Base-by-base conservation (phyloP, 2,329 filamentous ascomycete species). In the Cladosporium velox region DNA sequence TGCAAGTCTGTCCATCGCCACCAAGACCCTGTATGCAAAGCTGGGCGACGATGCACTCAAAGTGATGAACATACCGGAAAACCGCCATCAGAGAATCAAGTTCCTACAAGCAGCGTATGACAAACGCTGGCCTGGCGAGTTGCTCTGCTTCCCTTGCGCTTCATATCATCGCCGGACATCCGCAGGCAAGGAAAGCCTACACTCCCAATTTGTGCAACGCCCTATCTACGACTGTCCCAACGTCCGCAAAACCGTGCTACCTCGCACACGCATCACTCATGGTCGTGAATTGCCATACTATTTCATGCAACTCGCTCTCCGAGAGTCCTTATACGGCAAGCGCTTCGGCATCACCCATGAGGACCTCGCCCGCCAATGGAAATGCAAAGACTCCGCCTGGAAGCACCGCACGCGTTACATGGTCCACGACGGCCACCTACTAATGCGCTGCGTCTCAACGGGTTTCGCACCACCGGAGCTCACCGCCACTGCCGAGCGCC, bases 71-170 rank as follows among this genome's bases (percentile, higher is more conserved):
- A 64, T 72, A 10, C 79, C 82, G 3, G 73, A 80, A 7, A 83
- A 87, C 69, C 75, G 75, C 54, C 69, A 78, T 5, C 74, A 84
- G 66, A 83, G 82, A 60, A 77, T 82, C 55, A 75, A 81, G 4
- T 87, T 88, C 71, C 78, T 89, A 5, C 72, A 59, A 35, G 24
- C 38, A 44, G 58, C 64, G 3, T 78, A 88, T 71, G 85, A 88
- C 67, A 72, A 76, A 14, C 73, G 79, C 18, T 77, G 86, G 21
- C 86, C 86, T 2, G 77, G 81, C 41, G 85, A 88, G 70, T 79
- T 89, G 7, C 80, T 88, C 64, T 89, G 87, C 74, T 86, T 87
- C 71, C 81, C 82, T 5, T 89, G 87, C 72, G 81, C 77, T 15
- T 78, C 76, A 65, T 88, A 84, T 74, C 87, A 89, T 72, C 74